phyloP scores from a whole-genome alignment of 2,329 filamentous ascomycete species.

The Trichoderma breve region DNA sequence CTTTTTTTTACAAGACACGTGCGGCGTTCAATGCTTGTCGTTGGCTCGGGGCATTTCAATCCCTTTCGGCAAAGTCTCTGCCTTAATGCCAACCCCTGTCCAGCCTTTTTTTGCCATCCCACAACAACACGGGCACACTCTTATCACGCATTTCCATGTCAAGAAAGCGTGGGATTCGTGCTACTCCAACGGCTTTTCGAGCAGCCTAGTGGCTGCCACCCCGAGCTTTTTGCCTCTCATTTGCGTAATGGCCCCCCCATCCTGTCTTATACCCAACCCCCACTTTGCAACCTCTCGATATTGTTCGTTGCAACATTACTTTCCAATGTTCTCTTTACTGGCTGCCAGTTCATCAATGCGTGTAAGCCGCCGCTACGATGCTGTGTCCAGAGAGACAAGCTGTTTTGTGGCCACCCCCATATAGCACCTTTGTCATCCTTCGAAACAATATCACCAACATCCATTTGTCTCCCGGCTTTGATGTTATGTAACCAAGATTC shows the following conservation, averaged over 20 bases:
- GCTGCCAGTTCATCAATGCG: not conserved
- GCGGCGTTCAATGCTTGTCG: constrained; percentile 41
- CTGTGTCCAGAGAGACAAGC: not conserved
- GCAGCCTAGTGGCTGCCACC: not conserved
- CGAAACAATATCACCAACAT: not conserved
- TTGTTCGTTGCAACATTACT: not conserved
- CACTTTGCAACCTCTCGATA: not conserved
- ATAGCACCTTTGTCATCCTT: not conserved
- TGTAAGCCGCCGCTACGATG: not conserved
- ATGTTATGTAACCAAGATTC: not conserved
- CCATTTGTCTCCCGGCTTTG: not conserved
- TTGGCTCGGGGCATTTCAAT: constrained; percentile 40
- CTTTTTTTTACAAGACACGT: constrained; percentile 45
- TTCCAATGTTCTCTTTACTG: not conserved
- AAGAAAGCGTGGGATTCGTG: not conserved
- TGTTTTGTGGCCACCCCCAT: not conserved
- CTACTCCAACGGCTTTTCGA: not conserved
- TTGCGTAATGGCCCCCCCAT: not conserved
- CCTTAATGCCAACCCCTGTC: not conserved
- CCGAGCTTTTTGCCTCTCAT: not conserved
- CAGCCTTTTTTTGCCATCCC: not conserved
- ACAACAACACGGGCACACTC: not conserved
- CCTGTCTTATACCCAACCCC: not conserved
- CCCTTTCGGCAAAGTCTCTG: not conserved
- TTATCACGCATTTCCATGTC: not conserved